Percentiles rank a stretch among this genome's conserved stretches.
Conservation (phyloP, 2,329 filamentous ascomycete species). For the Nemania sp. region DNA sequence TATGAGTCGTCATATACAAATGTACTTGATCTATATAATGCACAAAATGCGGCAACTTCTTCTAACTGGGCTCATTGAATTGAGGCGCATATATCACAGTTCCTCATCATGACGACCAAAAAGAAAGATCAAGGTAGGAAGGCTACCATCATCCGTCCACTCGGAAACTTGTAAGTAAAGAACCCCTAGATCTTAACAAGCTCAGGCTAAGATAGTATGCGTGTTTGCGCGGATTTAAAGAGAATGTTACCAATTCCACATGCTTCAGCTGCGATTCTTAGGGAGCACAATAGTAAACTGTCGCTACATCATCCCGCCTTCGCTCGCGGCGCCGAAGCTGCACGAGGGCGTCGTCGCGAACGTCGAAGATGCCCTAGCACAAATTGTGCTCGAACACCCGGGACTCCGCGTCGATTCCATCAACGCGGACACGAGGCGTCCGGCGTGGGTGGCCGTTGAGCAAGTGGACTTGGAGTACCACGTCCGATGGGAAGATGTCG, state of each 20-base stretch:
- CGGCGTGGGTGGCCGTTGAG: conserved; percentile 38
- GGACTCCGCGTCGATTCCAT: conserved; percentile 39
- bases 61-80: background rate
- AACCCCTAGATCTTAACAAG: rapidly evolving
- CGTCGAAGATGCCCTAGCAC: conserved; percentile 38
- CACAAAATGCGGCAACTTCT: background rate
- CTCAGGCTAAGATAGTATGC: background rate
- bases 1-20: background rate
- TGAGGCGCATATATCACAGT: background rate
- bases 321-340: conserved; percentile 28
- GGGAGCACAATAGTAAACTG: conserved; percentile 40
- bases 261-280: conserved; percentile 43
- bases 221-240: background rate
- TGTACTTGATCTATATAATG: background rate
- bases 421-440: conserved; percentile 37
- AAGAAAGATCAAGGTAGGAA: conserved; percentile 8
- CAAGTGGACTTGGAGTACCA: conserved; percentile 39
- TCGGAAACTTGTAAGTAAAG: conserved; percentile 33
- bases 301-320: conserved; percentile 39
- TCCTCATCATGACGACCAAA: conserved; percentile 6
- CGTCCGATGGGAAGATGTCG: conserved; percentile 40
- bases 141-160: conserved; percentile 25
- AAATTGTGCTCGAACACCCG: conserved; percentile 40
- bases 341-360: conserved; percentile 21
- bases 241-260: conserved; percentile 42